Evolutionary conservation across 345 rosid genomes (phyloP), one percentile per base, ranked within the genome.

Genomic region (Boechera retrofracta): DNA sequence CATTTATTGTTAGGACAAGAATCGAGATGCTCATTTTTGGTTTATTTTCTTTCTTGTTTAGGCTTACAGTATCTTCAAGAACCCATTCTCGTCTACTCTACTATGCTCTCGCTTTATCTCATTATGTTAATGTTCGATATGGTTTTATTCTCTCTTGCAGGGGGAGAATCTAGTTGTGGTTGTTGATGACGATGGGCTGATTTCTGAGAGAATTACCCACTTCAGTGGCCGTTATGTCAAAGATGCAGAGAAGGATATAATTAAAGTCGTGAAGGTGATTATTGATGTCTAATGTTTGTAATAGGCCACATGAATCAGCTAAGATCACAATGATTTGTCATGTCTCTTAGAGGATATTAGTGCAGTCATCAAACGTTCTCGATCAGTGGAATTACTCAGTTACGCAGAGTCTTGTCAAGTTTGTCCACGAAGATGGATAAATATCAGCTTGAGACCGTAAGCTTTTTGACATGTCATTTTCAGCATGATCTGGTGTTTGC

Each of bases 331-430:
- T 26, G 53, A 10, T 62, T 45, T 79, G 21, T 41, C 65, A 35
- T 38, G 16, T 44, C 16, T 77, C 71, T 39, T 45, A 42, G 75
- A 73, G 49, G 32, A 51, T 67, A 21, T 15, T 6, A 58, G 64
- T 65, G 33, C 38, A 57, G 70, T 91, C 97, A 47, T 86, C 92
- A 39, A 93, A 96, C 59, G 95, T 93, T 67, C 97, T 96, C 29
- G 99, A 96, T 82, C 98, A 91, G 76, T 96, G 99, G 99, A 96
- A 93, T 72, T 86, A 86, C 75, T 96, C 99, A 47, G 98, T 98
- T 72, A 96, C 98, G 9, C 98, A 89, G 82, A 96, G 98, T 87
- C 97, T 96, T 82, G 96, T 96, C 51, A 89, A 84, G 80, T 96
- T 91, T 77, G 98, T 93, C 33, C 80, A 86, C 52, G 83, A 89